These are phyloP conservation scores for Neospermospora avenae DNA, from an alignment of 2,329 filamentous ascomycete species.

Conservation along the genomic window DNA sequence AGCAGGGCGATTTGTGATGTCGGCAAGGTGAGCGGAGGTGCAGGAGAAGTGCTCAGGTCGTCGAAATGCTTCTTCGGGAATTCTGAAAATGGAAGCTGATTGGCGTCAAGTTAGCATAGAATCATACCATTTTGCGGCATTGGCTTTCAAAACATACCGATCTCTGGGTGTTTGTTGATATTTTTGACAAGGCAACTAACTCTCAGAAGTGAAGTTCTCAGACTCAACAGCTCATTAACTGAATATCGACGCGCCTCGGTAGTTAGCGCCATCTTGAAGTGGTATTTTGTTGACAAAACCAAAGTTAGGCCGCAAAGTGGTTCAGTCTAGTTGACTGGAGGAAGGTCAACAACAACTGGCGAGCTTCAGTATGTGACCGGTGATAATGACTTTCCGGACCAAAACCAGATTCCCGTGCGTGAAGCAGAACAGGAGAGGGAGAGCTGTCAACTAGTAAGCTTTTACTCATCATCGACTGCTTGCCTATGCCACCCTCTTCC, in stretches of 20 bases:
- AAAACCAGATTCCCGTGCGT: background rate
- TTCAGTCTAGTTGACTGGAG: background rate
- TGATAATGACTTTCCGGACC: background rate
- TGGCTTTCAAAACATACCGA: constrained; percentile 22
- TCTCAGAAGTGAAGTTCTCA: constrained; percentile 28
- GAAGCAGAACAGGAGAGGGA: background rate
- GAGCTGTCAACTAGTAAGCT: background rate
- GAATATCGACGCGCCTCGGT: constrained; percentile 23
- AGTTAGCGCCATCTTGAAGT: constrained; percentile 7
- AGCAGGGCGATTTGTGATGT: constrained; percentile 23
- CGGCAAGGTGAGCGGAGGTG: constrained; percentile 20
- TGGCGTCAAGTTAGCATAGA: constrained; percentile 9
- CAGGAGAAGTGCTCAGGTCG: constrained; percentile 25
- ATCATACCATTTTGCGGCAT: background rate
- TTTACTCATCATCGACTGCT: background rate
- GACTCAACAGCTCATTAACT: constrained; percentile 26
- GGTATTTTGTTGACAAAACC: background rate
- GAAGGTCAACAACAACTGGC: background rate
- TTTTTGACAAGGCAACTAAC: constrained; percentile 26
- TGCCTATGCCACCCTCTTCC: background rate
- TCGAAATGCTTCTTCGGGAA: constrained; percentile 27
- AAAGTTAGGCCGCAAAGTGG: background rate
- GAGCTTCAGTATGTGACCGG: background rate
- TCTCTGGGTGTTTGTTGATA: constrained; percentile 29
- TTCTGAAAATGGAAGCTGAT: constrained; percentile 25